phyloP scores from a whole-genome alignment of 1,284 basidiomycete species.

The Malassezia arunalokei region DNA sequence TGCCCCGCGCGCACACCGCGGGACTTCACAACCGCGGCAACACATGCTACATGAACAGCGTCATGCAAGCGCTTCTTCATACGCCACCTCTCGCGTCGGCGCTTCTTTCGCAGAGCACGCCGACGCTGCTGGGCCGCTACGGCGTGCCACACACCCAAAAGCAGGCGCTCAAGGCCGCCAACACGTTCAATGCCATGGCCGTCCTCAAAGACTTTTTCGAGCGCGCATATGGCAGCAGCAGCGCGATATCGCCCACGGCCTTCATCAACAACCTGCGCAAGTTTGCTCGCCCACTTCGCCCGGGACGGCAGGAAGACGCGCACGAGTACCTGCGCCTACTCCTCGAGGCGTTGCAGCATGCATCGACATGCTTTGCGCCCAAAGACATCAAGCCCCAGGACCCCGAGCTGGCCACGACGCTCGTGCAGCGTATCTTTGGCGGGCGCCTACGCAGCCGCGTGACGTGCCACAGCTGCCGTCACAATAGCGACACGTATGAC shows the following conservation, averaged over 20 bases:
- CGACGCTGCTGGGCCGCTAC: constrained; percentile 48
- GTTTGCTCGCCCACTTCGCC: constrained; percentile 80
- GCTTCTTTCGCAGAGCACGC: constrained; percentile 52
- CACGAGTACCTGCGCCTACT: constrained; percentile 95
- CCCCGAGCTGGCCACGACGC: constrained; percentile 70
- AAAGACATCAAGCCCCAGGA: constrained; percentile 52
- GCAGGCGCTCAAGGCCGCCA: constrained; percentile 50
- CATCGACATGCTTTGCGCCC: constrained; percentile 61
- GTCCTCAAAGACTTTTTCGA: constrained; percentile 57
- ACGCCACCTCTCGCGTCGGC: constrained; percentile 75
- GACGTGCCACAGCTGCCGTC: constrained; percentile 66
- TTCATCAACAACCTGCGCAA: constrained; percentile 48
- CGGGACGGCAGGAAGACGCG: constrained; percentile 89
- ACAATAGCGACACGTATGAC: constrained; percentile 94
- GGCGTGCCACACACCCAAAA: constrained; percentile 20
- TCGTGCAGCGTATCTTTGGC: constrained; percentile 88
- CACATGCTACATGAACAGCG: constrained; percentile 93
- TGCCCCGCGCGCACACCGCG: constrained; percentile 19
- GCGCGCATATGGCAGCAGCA: constrained; percentile 18
- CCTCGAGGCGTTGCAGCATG: constrained; percentile 78
- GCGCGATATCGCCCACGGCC: constrained; percentile 20
- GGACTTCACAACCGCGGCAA: constrained; percentile 87
- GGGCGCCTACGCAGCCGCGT: constrained; percentile 85
- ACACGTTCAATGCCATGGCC: constrained; percentile 28
- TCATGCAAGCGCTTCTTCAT: constrained; percentile 82